A percentile compares a stretch with the other conserved stretches of the same genome.
phyloP scores from a whole-genome alignment of 2,329 filamentous ascomycete genomes.

The Fusarium pseudograminearum region DNA sequence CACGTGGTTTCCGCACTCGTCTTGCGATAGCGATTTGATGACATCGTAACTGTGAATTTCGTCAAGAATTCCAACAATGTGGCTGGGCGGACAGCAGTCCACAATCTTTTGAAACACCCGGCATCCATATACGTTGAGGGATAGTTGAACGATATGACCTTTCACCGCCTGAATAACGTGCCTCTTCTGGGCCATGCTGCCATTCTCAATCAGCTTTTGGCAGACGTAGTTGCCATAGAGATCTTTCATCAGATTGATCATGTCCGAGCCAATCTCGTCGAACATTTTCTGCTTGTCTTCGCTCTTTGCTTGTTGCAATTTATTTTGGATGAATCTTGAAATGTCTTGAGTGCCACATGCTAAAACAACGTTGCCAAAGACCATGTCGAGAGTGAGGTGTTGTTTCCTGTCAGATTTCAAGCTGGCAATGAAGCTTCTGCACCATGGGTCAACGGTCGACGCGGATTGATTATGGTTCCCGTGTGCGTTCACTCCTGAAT shows the following conservation, averaged over 20 bases:
- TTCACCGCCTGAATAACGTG: conserved; percentile 88
- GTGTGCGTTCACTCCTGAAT: conserved; percentile 51
- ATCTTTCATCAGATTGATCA: conserved; percentile 91
- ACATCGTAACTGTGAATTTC: conserved; percentile 81
- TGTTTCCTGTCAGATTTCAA: conserved; percentile 60
- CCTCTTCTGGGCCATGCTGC: conserved; percentile 93
- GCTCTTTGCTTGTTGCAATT: conserved; percentile 91
- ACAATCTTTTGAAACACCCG: conserved; percentile 96
- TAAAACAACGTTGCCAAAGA: conserved; percentile 89
- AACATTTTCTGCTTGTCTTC: conserved; percentile 96
- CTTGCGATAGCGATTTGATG: conserved; percentile 76
- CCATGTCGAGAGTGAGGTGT: conserved; percentile 85
- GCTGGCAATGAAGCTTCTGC: not conserved
- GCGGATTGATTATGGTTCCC: conserved; percentile 66
- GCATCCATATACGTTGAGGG: conserved; percentile 91
- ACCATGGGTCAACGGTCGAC: conserved; percentile 53
- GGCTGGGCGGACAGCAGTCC: conserved; percentile 90
- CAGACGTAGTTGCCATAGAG: conserved; percentile 99
- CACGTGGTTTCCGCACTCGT: conserved; percentile 96
- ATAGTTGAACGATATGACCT: conserved; percentile 82
- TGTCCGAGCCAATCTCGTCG: conserved; percentile 85
- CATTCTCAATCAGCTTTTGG: conserved; percentile 97
- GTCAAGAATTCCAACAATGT: conserved; percentile 84
- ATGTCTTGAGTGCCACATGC: conserved; percentile 97
- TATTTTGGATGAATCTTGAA: conserved; percentile 94